Conservation (phyloP, 176 grass and related monocot genomes). For the Musa acuminata region DNA sequence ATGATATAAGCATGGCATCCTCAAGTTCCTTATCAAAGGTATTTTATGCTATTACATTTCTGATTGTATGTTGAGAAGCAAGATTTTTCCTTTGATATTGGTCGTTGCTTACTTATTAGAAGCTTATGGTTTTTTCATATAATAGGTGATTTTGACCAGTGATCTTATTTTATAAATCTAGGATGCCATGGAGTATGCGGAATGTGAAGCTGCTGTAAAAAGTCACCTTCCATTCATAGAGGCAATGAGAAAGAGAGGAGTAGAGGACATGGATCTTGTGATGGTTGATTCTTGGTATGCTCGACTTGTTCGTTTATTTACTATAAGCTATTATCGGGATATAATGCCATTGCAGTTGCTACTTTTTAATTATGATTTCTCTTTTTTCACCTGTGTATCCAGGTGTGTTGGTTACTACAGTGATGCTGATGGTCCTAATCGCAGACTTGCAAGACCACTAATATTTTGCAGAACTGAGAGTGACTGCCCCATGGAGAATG, state of each 20-base stretch:
- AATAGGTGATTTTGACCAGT: not conserved
- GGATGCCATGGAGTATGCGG: constrained; percentile 98
- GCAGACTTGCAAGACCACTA: constrained; percentile 83
- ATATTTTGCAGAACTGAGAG: constrained; percentile 99
- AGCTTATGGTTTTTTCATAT: not conserved
- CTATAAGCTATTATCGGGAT: not conserved
- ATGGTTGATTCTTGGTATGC: constrained; percentile 98
- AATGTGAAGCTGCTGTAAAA: constrained; percentile 96
- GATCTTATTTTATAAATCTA: constrained; percentile 26
- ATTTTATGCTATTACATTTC: not conserved
- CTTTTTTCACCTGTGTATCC: not conserved
- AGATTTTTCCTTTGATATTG: not conserved
- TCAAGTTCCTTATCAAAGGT: not conserved
- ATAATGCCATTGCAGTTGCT: not conserved
- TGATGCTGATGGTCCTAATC: constrained; percentile 80
- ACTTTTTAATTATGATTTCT: not conserved
- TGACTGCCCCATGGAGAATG: constrained; percentile 97
- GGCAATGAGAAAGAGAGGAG: constrained; percentile 98
- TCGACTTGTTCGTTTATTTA: not conserved
- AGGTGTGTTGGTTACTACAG: constrained; percentile 91
- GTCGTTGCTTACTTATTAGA: not conserved
- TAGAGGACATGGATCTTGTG: constrained; percentile 99
- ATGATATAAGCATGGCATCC: no score
- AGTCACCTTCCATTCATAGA: constrained; percentile 87
- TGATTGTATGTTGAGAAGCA: not conserved